Evolutionary conservation across 371 early-diverging fungal species (phyloP), one percentile per base, ranked within the genome.

Genomic region (Gilbertella persicaria): DNA sequence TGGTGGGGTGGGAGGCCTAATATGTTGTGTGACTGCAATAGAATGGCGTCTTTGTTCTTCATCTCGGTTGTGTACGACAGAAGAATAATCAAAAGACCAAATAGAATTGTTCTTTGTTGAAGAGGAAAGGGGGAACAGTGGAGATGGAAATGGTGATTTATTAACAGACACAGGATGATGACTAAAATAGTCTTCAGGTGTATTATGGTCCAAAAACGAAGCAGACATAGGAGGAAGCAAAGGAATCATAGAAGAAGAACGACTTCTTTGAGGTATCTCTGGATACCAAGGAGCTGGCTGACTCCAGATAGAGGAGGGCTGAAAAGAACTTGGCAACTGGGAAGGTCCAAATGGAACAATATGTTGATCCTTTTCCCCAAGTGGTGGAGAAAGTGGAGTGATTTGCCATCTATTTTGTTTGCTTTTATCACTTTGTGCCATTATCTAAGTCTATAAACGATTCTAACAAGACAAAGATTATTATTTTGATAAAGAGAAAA

Each of bases 11-110:
- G 44, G 12, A 4, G 56, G 56, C 36, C 44, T n/a, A n/a, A 13
- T 23, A 2, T 39, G 36, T 0, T 33, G 46, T 14, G 28, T 39
- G 29, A 49, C 49, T 5, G 57, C 57, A 49, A 49, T 42, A 2
- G 50, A 57, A 30, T 57, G 57, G 5, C 50, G 44, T 23, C 50
- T n/a, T n/a, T n/a, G 50, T 12, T 45, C 57, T 12, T 55, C 40
- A 7, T 40, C n/a, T 43, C 14, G 30, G 9, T 29, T 28, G 6
- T 35, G n/a, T 26, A 19, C 3, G 25, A 39, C 12, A 36, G 38
- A 38, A n/a, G 43, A 4, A 9, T 37, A 37, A 17, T 48, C 37
- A 37, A 37, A 48, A 1, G 48, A 37, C 48, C 48, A 48, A n/a
- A 48, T 37, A 48, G 36, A 36, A 5, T 19, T 20, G 12, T 24